Percentiles rank a stretch among this genome's conserved stretches.
Conservation (phyloP, 192 early-diverging fungal genomes). For the Mortierella claussenii region DNA sequence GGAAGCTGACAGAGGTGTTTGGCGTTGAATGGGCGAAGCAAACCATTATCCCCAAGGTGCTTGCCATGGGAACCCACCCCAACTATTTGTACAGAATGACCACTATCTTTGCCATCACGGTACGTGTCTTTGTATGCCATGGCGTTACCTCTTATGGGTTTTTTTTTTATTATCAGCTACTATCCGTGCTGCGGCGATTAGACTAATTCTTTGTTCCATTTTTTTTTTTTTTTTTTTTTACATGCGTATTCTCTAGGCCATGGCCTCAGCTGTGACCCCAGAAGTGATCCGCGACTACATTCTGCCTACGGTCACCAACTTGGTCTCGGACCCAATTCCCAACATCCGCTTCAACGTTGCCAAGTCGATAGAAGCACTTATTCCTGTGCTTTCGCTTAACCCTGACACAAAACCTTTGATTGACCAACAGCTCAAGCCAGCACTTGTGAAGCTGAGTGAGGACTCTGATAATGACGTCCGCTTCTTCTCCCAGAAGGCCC, state of each 20-base stretch:
- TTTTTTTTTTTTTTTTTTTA: slow-evolving; percentile 11
- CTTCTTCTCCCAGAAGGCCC: slow-evolving; percentile 88
- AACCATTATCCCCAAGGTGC: slow-evolving; percentile 94
- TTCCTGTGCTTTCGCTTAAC: slow-evolving; percentile 77
- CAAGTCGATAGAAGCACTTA: slow-evolving; percentile 90
- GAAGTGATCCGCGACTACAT: slow-evolving; percentile 91
- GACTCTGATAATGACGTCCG: slow-evolving; percentile 95
- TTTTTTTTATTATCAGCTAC: not conserved
- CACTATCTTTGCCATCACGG: slow-evolving; percentile 94
- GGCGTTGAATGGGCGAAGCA: slow-evolving; percentile 97
- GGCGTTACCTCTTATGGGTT: not conserved
- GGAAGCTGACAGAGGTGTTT: slow-evolving; percentile 97
- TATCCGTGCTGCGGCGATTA: too few relatives aligned
- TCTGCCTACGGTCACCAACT: slow-evolving; percentile 84
- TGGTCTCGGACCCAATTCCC: slow-evolving; percentile 94
- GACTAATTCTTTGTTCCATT: not conserved
- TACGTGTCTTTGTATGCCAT: slow-evolving; percentile 49
- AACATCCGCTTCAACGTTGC: slow-evolving; percentile 99
- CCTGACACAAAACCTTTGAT: slow-evolving; percentile 70
- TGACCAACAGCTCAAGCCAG: slow-evolving; percentile 79
- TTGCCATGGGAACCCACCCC: slow-evolving; percentile 87
- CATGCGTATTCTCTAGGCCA: slow-evolving; percentile 68
- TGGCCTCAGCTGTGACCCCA: slow-evolving; percentile 86
- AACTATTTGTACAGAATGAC: slow-evolving; percentile 99
- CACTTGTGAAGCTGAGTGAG: slow-evolving; percentile 84